These are phyloP conservation scores for Coemansia sp. DNA, from an alignment of 192 early-diverging fungal genomes.

Conservation along the genomic window DNA sequence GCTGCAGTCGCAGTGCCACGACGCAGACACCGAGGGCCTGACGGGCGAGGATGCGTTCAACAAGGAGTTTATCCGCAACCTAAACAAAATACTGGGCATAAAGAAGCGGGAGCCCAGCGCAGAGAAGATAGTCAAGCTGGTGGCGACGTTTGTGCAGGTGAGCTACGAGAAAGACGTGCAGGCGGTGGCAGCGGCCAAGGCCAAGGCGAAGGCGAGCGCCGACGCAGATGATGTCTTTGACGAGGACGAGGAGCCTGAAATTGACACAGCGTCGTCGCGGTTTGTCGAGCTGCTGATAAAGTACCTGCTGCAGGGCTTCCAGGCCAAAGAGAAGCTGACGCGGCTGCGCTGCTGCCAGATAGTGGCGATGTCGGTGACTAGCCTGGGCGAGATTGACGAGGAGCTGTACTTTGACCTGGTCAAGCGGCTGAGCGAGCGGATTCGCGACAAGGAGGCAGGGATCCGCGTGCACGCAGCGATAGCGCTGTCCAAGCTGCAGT, in stretches of 20 bases:
- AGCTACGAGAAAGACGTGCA: conserved; percentile 60
- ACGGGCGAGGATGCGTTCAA: conserved; percentile 69
- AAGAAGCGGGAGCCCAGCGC: conserved; percentile 71
- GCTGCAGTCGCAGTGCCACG: conserved; percentile 60
- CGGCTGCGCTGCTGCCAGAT: conserved; percentile 76
- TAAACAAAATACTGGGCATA: conserved; percentile 73
- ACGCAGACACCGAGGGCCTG: conserved; percentile 29
- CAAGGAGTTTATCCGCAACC: conserved; percentile 72
- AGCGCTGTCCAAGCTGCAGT: conserved; percentile 75
- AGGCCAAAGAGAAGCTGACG: conserved; percentile 76
- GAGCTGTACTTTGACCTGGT: conserved; percentile 71
- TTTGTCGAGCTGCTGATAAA: conserved; percentile 71
- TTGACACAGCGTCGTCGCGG: conserved; percentile 59
- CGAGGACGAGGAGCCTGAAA: conserved; percentile 22
- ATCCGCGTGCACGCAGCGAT: conserved; percentile 78
- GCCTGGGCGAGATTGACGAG: conserved; percentile 76
- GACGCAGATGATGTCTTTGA: conserved; percentile 39
- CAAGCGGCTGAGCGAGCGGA: conserved; percentile 64
- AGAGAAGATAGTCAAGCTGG: conserved; percentile 71
- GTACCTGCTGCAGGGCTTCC: conserved; percentile 71
- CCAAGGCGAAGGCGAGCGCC: background rate
- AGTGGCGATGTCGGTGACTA: conserved; percentile 69
- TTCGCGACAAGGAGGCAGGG: conserved; percentile 76
- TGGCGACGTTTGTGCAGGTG: conserved; percentile 72
- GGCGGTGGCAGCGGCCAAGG: conserved; percentile 19